Evolutionary conservation across 495 filamentous ascomycete species (phyloP), one percentile per base, ranked within the genome.

Genomic region (Pyrenopolyporus hunteri): DNA sequence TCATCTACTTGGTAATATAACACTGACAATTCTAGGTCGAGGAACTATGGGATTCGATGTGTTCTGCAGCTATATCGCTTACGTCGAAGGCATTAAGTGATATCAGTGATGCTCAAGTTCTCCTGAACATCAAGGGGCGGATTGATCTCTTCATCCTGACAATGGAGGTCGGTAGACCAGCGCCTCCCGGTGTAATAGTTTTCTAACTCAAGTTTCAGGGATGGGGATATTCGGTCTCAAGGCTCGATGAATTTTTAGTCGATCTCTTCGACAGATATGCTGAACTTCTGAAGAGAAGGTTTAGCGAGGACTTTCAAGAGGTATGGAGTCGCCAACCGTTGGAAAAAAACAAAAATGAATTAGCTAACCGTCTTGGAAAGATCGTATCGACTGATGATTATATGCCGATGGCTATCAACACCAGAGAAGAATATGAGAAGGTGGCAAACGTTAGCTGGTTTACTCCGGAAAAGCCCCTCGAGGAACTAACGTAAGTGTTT

Each of bases 31-130:
- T 52, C 26, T 57, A 93, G 90, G 89, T 97, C 44, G 93, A 98
- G 67, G 93, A 97, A 70, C 81, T 99, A 4, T 99, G 94, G 94
- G 93, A 97, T 69, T 97, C 93, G 0, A 93, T 97, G 91, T 98
- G 93, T 66, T 89, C 95, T 66, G 85, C 85, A 17, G 88, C 91
- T 4, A 90, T 97, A 50, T 81, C 77, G 17, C 77, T 97, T 29
- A 93, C 95, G 60, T 85, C 86, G 0, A 89, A 84, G 58, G 88
- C 92, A 8, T 75, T 98, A 6, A 78, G 82, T 26, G 84, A 87
- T 20, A 85, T 98, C 32, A 86, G 87, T 23, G 91, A 93, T 68
- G 91, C 92, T 6, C 91, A 97, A 60, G 83, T 85, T 9, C 74
- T 99, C 29, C 77, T 97, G 10, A 93, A 94, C 67, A 93, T 96